Conservation (phyloP, 2,329 filamentous ascomycete species). For the Arthrobotrys pseudoclavata region DNA sequence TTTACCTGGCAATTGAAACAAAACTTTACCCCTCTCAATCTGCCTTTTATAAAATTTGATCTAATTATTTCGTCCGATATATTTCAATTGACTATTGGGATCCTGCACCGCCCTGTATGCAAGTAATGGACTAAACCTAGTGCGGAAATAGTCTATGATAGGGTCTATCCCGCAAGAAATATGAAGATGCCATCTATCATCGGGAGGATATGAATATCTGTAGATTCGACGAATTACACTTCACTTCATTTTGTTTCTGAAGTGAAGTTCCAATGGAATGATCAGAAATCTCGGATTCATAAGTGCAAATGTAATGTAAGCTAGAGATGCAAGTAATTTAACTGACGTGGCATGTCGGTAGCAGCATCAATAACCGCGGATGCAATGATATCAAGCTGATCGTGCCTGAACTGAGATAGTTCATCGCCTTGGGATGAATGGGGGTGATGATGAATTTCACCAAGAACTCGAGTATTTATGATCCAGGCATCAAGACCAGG, state of each 20-base stretch:
- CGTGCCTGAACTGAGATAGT: neutral
- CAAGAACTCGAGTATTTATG: constrained; percentile 6
- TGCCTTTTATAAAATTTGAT: neutral
- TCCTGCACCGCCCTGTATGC: neutral
- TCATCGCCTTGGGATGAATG: neutral
- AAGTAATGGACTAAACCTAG: neutral
- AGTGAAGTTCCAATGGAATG: neutral
- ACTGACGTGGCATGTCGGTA: neutral
- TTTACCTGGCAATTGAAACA: neutral
- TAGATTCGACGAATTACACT: neutral
- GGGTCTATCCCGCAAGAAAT: neutral
- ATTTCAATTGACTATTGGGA: neutral
- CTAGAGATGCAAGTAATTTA: neutral
- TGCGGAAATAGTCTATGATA: neutral
- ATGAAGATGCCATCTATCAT: neutral
- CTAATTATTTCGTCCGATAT: neutral
- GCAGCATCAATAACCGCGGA: too few relatives aligned
- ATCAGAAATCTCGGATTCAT: neutral
- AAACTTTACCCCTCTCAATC: too few relatives aligned
- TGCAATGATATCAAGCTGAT: neutral
- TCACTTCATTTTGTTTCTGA: neutral
- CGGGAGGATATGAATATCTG: neutral
- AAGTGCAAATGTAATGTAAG: neutral
- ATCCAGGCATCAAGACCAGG: neutral
- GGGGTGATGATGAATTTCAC: neutral